phyloP scores from a whole-genome alignment of 257 asterid genomes.

The Leonotis leonurus region DNA sequence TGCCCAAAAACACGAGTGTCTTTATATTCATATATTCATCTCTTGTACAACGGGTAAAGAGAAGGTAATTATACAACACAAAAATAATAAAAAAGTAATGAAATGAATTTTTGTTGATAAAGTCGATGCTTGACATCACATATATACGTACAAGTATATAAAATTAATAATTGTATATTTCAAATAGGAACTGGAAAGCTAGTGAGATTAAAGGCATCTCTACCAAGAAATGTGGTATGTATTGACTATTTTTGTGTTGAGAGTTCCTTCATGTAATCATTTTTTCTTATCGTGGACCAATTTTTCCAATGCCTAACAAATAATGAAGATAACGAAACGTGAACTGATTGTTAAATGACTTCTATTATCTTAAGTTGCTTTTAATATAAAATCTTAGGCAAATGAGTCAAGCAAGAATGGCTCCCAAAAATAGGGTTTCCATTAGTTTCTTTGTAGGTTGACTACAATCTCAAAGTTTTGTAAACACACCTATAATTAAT shows the following conservation, averaged over 20 bases:
- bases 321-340: neutral
- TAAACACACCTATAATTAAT: too few species aligned
- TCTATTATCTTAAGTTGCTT: too few species aligned
- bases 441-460: too few species aligned
- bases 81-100: neutral
- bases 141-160: neutral
- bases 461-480: too few species aligned
- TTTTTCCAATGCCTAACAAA: neutral
- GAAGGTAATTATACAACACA: too few species aligned
- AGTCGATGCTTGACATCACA: constrained; percentile 11
- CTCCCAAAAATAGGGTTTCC: too few species aligned
- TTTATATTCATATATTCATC: too few species aligned
- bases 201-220: constrained; percentile 12
- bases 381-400: too few species aligned
- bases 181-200: constrained; percentile 15
- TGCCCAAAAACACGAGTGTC: too few species aligned
- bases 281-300: constrained; percentile 6
- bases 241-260: neutral
- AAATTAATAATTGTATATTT: constrained; percentile 12
- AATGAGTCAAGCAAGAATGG: too few species aligned
- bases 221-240: constrained; percentile 17
- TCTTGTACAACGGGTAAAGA: too few species aligned
- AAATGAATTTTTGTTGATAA: constrained; percentile 1
- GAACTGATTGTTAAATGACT: neutral
- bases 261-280: constrained; percentile 13